phyloP scores from a whole-genome alignment of 2,329 filamentous ascomycete genomes.

The Catunica adiposa region DNA sequence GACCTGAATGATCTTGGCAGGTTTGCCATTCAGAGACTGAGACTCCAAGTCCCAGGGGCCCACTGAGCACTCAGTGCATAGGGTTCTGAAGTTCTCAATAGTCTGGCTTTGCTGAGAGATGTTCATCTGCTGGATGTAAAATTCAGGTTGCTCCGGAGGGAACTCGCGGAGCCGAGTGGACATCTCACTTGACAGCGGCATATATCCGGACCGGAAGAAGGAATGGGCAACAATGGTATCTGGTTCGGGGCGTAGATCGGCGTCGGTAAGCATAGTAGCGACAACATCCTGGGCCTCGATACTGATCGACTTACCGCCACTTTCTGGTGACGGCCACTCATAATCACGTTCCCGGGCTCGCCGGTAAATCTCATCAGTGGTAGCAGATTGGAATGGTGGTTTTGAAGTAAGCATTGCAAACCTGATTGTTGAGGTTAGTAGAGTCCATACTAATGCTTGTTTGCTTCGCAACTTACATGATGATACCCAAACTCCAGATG shows the following conservation, averaged over 20 bases:
- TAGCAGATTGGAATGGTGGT: conserved; percentile 87
- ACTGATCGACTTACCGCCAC: conserved; percentile 48
- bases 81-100: conserved; percentile 35
- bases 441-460: background rate
- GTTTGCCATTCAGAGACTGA: conserved; percentile 26
- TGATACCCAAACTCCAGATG: conserved; percentile 95
- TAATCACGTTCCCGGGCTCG: conserved; percentile 56
- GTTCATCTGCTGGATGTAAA: conserved; percentile 34
- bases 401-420: conserved; percentile 95
- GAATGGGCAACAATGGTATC: conserved; percentile 64
- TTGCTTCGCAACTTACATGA: conserved; percentile 47
- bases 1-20: conserved; percentile 32
- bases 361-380: conserved; percentile 71
- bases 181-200: conserved; percentile 47
- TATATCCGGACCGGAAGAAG: conserved; percentile 63
- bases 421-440: conserved; percentile 26
- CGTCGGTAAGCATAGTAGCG: conserved; percentile 56
- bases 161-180: conserved; percentile 39
- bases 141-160: conserved; percentile 38
- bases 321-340: conserved; percentile 56
- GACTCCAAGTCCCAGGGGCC: conserved; percentile 21
- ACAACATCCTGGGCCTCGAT: conserved; percentile 64
- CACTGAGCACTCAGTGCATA: conserved; percentile 42
- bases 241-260: conserved; percentile 56
- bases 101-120: conserved; percentile 30